Base-by-base conservation (phyloP, 2,329 filamentous ascomycete species). In the Penicillium concentricum region DNA sequence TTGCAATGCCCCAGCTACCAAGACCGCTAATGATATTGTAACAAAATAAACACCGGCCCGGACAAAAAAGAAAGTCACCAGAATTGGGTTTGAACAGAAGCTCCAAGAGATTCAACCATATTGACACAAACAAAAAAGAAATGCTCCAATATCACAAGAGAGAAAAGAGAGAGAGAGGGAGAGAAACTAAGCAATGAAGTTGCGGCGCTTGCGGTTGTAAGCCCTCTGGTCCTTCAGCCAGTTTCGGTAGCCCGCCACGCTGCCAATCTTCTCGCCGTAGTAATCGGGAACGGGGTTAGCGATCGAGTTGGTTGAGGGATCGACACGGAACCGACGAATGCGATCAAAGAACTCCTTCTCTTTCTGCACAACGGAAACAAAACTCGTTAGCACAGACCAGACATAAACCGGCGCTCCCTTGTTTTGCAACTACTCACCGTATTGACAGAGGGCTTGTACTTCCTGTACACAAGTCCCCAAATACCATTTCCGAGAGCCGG, bases 211-310 rank as follows among this genome's bases (percentile, higher is more conserved):
- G 81, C 92, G 92, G 79, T 96, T 96, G 79, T 96, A 99, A 10
- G 92, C 93, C 61, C 93, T 84, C 81, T 97, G 94, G 72, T 99
- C 94, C 82, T 96, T 97, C 69, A 99, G 79, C 94, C 94, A 99
- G 74, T 91, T 88, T 69, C 94, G 82, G 75, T 97, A 99, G 45
- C 91, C 92, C 52, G 87, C 83, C 22, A 97, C 91, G 68, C 92
- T 96, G 50, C 90, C 90, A 68, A 99, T 96, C 83, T 97, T 97
- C 80, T 99, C 94, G 68, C 94, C 94, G 70, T 99, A 99, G 78
- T 96, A 99, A 74, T 99, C 94, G 42, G 93, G 92, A 1, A 96
- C 90, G 18, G 94, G 94, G 78, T 97, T 97, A 51, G 90, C 85
- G 66, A 94, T 87, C 39, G 91, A 96, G 61, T 92, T 95, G 52